These are phyloP conservation scores for Nitzschia sp. DNA, from an alignment of 108 stramenopile genomes.

Conservation along the genomic window DNA sequence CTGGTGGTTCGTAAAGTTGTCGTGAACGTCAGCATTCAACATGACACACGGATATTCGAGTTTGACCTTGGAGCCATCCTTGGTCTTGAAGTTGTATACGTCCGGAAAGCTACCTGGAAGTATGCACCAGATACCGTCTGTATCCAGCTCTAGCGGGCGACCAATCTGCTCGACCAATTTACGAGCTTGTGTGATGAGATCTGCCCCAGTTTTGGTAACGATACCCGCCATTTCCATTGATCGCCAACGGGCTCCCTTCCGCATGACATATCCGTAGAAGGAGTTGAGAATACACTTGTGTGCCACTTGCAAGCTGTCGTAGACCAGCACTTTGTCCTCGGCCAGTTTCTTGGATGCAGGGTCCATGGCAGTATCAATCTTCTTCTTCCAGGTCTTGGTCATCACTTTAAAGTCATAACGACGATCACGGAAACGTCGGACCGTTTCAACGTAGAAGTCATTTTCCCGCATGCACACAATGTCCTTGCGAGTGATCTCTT, in stretches of 20 bases:
- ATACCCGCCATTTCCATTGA: constrained; percentile 99
- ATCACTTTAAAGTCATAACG: constrained; percentile 98
- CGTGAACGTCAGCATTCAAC: constrained; percentile 99
- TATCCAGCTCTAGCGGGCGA: constrained; percentile 97
- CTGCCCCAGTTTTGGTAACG: constrained; percentile 98
- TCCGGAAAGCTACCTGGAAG: constrained; percentile 97
- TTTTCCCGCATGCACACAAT: constrained; percentile 99
- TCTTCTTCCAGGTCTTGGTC: constrained; percentile 96
- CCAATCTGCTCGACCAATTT: constrained; percentile 96
- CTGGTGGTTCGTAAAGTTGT: constrained; percentile 99
- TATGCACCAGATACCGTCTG: constrained; percentile 99
- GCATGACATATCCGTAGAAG: constrained; percentile 99
- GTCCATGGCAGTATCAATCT: constrained; percentile 82
- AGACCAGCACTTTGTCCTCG: constrained; percentile 90
- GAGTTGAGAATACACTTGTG: constrained; percentile 98
- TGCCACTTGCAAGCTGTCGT: constrained; percentile 98
- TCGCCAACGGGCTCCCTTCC: constrained; percentile 99
- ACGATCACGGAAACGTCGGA: constrained; percentile 97
- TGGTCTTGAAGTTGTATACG: constrained; percentile 81
- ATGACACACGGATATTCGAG: constrained; percentile 98
- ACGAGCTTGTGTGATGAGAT: constrained; percentile 96
- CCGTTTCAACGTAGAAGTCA: constrained; percentile 98
- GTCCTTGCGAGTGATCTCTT: constrained; percentile 86
- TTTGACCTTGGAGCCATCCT: constrained; percentile 76
- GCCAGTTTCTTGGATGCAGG: constrained; percentile 89